A percentile compares a stretch with the other conserved stretches of the same genome.
phyloP scores from a whole-genome alignment of 73 alveolate genomes.

The Paramecium sexaurelia region DNA sequence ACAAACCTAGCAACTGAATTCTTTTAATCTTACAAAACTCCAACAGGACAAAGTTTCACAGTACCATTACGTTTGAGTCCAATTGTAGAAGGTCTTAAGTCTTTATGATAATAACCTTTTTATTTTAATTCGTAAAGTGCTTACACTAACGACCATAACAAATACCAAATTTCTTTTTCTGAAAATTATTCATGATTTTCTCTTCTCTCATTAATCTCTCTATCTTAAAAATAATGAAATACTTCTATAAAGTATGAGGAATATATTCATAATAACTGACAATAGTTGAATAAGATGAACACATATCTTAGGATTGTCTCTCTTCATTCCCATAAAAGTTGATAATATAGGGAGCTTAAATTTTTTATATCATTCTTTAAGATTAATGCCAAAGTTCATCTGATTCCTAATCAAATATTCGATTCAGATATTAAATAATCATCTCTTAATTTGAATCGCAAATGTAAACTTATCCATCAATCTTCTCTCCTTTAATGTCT shows the following conservation, averaged over 20 bases:
- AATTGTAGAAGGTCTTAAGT: neutral
- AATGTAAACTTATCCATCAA: neutral
- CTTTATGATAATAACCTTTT: constrained; percentile 1
- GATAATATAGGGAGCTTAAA: neutral
- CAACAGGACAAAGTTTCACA: neutral
- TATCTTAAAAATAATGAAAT: neutral
- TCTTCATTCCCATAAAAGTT: neutral
- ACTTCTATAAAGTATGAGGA: neutral
- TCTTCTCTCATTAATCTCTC: neutral
- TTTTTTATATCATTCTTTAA: neutral
- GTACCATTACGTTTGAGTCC: neutral
- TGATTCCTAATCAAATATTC: constrained; percentile 1
- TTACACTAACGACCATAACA: neutral
- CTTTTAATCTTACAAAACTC: neutral
- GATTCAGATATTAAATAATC: neutral
- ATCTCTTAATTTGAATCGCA: constrained; percentile 10
- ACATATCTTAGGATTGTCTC: neutral
- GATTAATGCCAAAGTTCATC: constrained; percentile 18
- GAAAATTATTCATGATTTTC: neutral
- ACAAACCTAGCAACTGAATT: constrained; percentile 24
- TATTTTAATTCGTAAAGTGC: constrained; percentile 19
- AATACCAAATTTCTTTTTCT: constrained; percentile 28
- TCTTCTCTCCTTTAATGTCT: constrained; percentile 7
- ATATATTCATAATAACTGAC: neutral
- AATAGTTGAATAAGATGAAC: neutral